phyloP scores from a whole-genome alignment of 495 filamentous ascomycete species.

The Hamigera avellanea region DNA sequence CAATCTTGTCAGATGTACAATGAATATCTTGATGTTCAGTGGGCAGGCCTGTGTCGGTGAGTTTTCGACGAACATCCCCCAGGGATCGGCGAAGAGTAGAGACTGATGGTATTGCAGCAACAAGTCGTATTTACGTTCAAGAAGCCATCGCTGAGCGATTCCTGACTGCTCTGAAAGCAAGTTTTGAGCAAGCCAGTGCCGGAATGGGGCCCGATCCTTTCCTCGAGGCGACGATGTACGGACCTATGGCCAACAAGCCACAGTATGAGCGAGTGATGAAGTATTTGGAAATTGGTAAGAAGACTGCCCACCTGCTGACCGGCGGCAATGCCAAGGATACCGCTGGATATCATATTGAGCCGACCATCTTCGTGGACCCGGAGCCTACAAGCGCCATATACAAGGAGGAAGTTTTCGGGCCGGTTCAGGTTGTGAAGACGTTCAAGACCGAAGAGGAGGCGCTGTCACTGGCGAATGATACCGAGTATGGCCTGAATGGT shows the following conservation, averaged over 20 bases:
- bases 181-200: too few relatives aligned
- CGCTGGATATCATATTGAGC: conserved; percentile 27
- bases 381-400: conserved; percentile 10
- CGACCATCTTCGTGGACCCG: conserved; percentile 34
- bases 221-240: background rate
- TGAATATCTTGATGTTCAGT: too few relatives aligned
- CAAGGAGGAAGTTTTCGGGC: conserved; percentile 37
- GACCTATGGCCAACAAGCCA: background rate
- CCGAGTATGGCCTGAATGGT: conserved; percentile 27
- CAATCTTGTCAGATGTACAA: too few relatives aligned
- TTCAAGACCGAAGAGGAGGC: conserved; percentile 42
- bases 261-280: background rate
- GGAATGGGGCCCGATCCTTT: too few relatives aligned
- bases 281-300: conserved; percentile 1
- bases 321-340: too few relatives aligned
- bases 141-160: too few relatives aligned
- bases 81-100: too few relatives aligned
- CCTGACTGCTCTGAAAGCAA: too few relatives aligned
- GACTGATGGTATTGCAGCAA: too few relatives aligned
- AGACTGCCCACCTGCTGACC: background rate
- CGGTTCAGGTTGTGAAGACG: conserved; percentile 30
- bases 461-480: conserved; percentile 32
- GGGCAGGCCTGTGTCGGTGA: too few relatives aligned
- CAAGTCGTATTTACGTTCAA: too few relatives aligned
- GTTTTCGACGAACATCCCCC: too few relatives aligned